A percentile compares a stretch with the other conserved stretches of the same genome.
These are phyloP conservation scores for Furcasterigmium sp. DNA, from an alignment of 2,329 filamentous ascomycete genomes.

Conservation along the genomic window DNA sequence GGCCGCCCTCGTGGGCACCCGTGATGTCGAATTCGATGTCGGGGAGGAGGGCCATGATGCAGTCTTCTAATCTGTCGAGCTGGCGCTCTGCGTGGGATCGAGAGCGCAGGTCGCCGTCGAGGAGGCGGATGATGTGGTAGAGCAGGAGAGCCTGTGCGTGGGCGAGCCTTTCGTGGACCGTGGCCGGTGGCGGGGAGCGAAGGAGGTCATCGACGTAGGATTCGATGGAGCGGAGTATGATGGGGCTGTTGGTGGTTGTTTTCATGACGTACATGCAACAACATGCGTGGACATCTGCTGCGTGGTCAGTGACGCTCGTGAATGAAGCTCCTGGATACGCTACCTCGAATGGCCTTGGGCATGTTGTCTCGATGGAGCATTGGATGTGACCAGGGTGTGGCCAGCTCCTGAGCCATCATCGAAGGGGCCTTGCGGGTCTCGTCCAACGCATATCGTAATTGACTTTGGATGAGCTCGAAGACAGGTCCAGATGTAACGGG, in stretches of 20 bases:
- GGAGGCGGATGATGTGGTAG: constrained; percentile 39
- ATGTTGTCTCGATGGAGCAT: constrained; percentile 45
- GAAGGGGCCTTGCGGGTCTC: constrained; percentile 43
- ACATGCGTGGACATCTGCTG: constrained; percentile 44
- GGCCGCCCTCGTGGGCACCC: constrained; percentile 7
- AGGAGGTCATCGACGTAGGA: constrained; percentile 37
- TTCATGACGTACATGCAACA: constrained; percentile 48
- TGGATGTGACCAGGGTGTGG: constrained; percentile 49
- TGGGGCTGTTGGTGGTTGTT: constrained; percentile 38
- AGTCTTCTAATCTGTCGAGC: constrained; percentile 24
- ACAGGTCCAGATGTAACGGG: too few species aligned
- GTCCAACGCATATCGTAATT: constrained; percentile 39
- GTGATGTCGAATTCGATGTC: constrained; percentile 25
- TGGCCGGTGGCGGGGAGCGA: constrained; percentile 22
- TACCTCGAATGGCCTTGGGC: constrained; percentile 46
- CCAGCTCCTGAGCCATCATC: constrained; percentile 42
- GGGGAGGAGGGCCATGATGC: constrained; percentile 23
- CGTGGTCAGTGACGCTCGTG: too few species aligned
- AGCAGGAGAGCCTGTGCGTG: constrained; percentile 35
- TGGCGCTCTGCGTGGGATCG: constrained; percentile 23
- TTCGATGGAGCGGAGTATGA: constrained; percentile 44
- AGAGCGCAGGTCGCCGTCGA: constrained; percentile 33
- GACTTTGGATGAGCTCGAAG: constrained; percentile 20
- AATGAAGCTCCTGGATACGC: too few species aligned
- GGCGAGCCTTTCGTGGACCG: constrained; percentile 25